Conservation (phyloP, 306 rosid species). For the Acacia melanoxylon region DNA sequence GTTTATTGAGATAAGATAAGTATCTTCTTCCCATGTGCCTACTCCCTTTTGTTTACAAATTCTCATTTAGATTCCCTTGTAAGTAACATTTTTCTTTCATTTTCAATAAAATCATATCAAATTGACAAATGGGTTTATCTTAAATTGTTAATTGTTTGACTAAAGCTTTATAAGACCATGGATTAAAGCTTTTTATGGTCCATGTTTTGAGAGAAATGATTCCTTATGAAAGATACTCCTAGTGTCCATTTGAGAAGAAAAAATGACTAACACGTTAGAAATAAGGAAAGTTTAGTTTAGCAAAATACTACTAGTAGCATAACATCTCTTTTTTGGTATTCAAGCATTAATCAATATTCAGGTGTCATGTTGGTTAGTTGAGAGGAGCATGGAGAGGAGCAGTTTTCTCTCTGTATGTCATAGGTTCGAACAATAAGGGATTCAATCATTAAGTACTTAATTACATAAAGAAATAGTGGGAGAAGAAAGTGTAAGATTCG, state of each 20-base stretch:
- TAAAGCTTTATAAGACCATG: not conserved
- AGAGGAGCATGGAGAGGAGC: no score
- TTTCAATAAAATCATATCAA: not conserved
- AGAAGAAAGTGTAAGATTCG: not conserved
- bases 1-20: slow-evolving; percentile 33
- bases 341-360: not conserved
- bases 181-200: not conserved
- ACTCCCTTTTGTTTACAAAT: slow-evolving; percentile 17
- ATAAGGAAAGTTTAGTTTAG: no score
- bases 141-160: not conserved
- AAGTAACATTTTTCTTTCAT: not conserved
- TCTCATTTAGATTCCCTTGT: not conserved
- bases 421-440: no score
- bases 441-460: no score
- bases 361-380: no score
- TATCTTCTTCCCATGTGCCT: slow-evolving; percentile 52
- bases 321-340: no score
- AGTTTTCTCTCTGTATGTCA: no score
- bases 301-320: no score
- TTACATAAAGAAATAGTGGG: not conserved
- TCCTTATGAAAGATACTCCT: not conserved
- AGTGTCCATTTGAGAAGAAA: no score
- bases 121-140: not conserved
- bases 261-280: no score
- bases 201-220: not conserved